Evolutionary conservation across 2,329 filamentous ascomycete species (phyloP).

Genomic region (Exophiala calicioides): DNA sequence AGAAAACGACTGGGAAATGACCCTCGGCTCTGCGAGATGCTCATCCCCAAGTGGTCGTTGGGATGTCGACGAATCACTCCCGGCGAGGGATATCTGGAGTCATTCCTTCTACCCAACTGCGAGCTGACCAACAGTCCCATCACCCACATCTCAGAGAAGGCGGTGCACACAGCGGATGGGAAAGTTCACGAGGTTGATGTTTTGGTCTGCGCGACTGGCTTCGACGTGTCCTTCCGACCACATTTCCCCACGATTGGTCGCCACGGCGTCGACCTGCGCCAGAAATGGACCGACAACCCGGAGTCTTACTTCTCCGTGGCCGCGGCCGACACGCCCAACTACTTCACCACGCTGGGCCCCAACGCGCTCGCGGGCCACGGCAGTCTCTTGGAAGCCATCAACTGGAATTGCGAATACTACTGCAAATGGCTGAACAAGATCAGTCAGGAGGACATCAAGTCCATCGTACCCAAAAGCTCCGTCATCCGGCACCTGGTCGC

Average conservation of each 20-base stretch:
- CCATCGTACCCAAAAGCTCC: constrained; percentile 32
- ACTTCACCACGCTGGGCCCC: constrained; percentile 38
- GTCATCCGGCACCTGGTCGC: constrained; percentile 37
- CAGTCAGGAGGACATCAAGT: constrained; percentile 37
- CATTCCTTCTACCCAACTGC: constrained; percentile 45
- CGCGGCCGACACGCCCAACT: constrained; percentile 37
- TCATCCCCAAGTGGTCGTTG: constrained; percentile 32
- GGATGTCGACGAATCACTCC: constrained; percentile 54
- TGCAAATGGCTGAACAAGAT: constrained; percentile 37
- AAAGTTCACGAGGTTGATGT: too few relatives aligned
- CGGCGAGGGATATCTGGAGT: constrained; percentile 55
- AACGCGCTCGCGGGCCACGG: constrained; percentile 36
- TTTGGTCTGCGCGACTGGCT: constrained; percentile 46
- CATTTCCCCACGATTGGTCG: constrained; percentile 40
- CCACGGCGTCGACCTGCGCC: constrained; percentile 32
- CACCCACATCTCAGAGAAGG: constrained; percentile 35
- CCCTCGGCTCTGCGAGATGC: constrained; percentile 24
- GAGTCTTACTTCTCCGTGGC: constrained; percentile 34
- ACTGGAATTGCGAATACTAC: constrained; percentile 35
- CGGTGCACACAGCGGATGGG: too few relatives aligned
- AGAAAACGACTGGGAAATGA: constrained; percentile 26
- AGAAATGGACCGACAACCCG: constrained; percentile 34
- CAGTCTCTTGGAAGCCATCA: constrained; percentile 30
- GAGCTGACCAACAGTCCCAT: constrained; percentile 37
- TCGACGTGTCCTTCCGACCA: constrained; percentile 41